Percentiles rank a stretch among this genome's conserved stretches.
Evolutionary conservation across 2,329 filamentous ascomycete genomes (phyloP).

Genomic region (Curvularia sp.): DNA sequence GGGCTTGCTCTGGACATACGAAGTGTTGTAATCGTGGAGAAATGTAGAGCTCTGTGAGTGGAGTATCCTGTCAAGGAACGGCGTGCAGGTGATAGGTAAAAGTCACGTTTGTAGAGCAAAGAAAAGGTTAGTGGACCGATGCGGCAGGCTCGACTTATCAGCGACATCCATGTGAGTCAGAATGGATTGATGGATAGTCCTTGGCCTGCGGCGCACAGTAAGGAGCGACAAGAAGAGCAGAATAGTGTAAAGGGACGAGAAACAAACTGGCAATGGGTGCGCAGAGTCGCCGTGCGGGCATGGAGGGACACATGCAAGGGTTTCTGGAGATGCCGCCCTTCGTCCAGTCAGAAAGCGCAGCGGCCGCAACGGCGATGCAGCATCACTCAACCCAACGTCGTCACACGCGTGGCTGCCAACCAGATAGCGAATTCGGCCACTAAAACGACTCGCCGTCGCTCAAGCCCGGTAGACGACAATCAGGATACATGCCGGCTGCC

Average conservation of each 20-base stretch:
- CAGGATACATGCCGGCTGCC: conserved; percentile 46
- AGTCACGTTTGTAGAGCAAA: conserved; percentile 31
- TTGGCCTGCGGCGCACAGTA: background rate
- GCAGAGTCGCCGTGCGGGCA: conserved; percentile 16
- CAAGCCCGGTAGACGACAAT: conserved; percentile 8
- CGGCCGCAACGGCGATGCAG: conserved; percentile 37
- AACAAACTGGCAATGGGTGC: conserved; percentile 2
- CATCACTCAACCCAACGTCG: conserved; percentile 26
- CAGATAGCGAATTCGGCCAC: conserved; percentile 14
- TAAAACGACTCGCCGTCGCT: conserved; percentile 11
- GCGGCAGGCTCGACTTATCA: conserved; percentile 40
- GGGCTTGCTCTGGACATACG: conserved; percentile 42
- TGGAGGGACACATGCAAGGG: conserved; percentile 16
- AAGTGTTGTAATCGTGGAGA: conserved; percentile 16
- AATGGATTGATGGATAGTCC: background rate
- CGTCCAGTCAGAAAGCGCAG: conserved; percentile 44
- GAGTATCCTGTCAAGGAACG: background rate
- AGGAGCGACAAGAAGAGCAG: conserved; percentile 14
- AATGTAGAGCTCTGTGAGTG: background rate
- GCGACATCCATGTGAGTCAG: conserved; percentile 40
- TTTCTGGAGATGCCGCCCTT: conserved; percentile 39
- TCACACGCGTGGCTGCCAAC: conserved; percentile 26
- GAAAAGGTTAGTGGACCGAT: conserved; percentile 38
- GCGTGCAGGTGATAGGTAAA: conserved; percentile 13
- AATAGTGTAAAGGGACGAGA: background rate